Base-by-base conservation (phyloP, 2,329 filamentous ascomycete species). In the Colletotrichum sp. region DNA sequence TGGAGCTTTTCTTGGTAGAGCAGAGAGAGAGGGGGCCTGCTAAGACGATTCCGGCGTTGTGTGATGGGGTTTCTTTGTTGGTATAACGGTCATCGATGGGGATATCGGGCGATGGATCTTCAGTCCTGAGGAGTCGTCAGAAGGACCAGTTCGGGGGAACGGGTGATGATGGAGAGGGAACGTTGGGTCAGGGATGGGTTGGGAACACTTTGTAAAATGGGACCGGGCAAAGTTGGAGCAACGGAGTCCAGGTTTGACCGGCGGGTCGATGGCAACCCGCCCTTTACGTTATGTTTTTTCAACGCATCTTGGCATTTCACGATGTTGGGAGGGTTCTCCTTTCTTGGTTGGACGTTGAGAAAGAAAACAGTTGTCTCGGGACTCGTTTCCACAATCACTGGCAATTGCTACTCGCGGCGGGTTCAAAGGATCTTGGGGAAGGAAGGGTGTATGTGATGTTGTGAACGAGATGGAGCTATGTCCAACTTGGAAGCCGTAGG, bases 61-160 rank as follows among this genome's bases (percentile, higher is more conserved):
- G 18, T 43, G 30, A 28, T 30, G 36, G 36, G 24, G 24, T 61
- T 67, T 58, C 69, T 75, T 72, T 75, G 73, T 75, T 69, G 5
- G 26, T 72, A 26, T 30, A 75, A 75, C 73, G 69, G 73, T 75
- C 73, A 72, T 75, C 36, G 69, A 67, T 48, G 15, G 63, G 48
- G 48, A 34, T 61, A 36, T 30, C 61, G 48, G 30, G 26, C 21
- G 60, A 32, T 21, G 34, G 60, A 52, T 66, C 28, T 16, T 16
- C 28, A 24, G n/a, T 8, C 6, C 30, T n/a, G 38, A n/a, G 38
- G 38, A 43, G 38, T 43, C 4, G 18, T n/a, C 18, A n/a, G 38
- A 43, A 3, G 38, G 18, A 5, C 7, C 6, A 43, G 18, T 10
- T 32, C n/a, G 24, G 32, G 24, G 30, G 24, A 32, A 58, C 24